A percentile compares a stretch with the other conserved stretches of the same genome.
Conservation (phyloP, 2,329 filamentous ascomycete genomes). For the Xylariaceae sp. region DNA sequence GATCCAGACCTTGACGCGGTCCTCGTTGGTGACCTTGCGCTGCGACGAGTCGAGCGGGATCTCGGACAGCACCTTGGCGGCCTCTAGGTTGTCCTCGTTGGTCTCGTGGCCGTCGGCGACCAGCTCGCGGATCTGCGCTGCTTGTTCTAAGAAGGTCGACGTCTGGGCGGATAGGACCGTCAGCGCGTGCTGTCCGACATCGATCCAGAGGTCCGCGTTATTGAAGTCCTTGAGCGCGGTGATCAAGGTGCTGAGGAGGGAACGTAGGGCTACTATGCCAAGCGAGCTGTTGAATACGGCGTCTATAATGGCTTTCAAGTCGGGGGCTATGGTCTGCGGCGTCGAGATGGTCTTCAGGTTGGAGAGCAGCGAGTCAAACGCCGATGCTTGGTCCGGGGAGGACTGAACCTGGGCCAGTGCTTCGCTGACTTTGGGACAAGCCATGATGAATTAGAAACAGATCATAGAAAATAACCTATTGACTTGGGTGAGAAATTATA, state of each 20-base stretch:
- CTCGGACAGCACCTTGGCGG: constrained; percentile 76
- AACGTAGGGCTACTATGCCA: constrained; percentile 75
- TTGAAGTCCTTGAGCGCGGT: constrained; percentile 62
- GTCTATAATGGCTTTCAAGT: constrained; percentile 70
- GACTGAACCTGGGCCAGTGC: constrained; percentile 47
- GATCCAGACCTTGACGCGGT: constrained; percentile 86
- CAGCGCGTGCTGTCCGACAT: constrained; percentile 75
- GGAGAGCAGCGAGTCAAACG: constrained; percentile 51
- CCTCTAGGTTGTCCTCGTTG: constrained; percentile 77
- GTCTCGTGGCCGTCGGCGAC: constrained; percentile 82
- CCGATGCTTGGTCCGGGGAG: constrained; percentile 45
- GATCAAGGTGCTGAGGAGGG: constrained; percentile 70
- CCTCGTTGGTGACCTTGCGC: constrained; percentile 77
- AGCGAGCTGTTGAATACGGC: constrained; percentile 69
- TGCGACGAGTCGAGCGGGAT: constrained; percentile 91
- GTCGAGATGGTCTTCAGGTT: constrained; percentile 47
- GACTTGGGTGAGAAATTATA: too few relatives aligned
- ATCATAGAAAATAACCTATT: too few relatives aligned
- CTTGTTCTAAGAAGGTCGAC: constrained; percentile 82
- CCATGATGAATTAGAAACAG: constrained; percentile 23
- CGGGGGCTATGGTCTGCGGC: constrained; percentile 45
- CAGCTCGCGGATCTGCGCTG: constrained; percentile 75
- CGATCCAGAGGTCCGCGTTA: constrained; percentile 69
- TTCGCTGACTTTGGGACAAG: constrained; percentile 43
- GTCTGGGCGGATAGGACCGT: constrained; percentile 63